phyloP scores from a whole-genome alignment of 805 yeast genomes.

The Lachancea lanzarotensis region DNA sequence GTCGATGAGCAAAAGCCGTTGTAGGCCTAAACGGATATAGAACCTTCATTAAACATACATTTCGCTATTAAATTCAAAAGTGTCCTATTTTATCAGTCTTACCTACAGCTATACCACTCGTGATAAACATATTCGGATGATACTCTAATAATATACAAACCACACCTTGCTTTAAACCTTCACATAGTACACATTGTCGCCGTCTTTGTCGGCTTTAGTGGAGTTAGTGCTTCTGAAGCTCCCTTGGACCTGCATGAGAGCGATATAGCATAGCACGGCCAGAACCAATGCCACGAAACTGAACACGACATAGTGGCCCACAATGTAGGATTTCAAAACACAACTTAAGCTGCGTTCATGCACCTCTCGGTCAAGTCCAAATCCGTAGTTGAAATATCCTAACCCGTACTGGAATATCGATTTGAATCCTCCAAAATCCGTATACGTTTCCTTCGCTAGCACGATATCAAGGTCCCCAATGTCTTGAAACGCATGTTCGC shows the following conservation, averaged over 20 bases:
- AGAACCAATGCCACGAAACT: constrained; percentile 15
- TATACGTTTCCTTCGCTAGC: constrained; percentile 24
- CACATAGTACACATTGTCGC: constrained; percentile 20
- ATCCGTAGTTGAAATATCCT: constrained; percentile 31
- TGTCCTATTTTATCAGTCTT: background rate
- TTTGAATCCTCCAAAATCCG: constrained; percentile 29
- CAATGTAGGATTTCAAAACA: constrained; percentile 21
- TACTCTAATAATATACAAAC: no score
- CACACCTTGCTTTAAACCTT: constrained; percentile 11
- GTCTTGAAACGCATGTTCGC: constrained; percentile 35
- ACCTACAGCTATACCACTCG: background rate
- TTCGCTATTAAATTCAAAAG: background rate
- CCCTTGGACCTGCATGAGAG: constrained; percentile 7
- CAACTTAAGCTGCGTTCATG: constrained; percentile 17
- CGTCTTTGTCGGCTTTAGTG: constrained; percentile 9
- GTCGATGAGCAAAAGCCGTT: constrained; percentile 17
- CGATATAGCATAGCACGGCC: constrained; percentile 14
- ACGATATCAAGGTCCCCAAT: constrained; percentile 26
- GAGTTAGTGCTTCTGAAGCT: constrained; percentile 7
- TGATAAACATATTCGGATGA: background rate
- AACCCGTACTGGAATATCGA: constrained; percentile 26
- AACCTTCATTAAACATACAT: background rate
- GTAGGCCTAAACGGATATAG: constrained; percentile 1
- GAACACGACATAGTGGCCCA: constrained; percentile 20
- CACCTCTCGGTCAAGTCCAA: constrained; percentile 20